These are phyloP conservation scores for Sugiyamaella grinbergsii DNA, from an alignment of 1,139 yeast genomes.

Conservation along the genomic window DNA sequence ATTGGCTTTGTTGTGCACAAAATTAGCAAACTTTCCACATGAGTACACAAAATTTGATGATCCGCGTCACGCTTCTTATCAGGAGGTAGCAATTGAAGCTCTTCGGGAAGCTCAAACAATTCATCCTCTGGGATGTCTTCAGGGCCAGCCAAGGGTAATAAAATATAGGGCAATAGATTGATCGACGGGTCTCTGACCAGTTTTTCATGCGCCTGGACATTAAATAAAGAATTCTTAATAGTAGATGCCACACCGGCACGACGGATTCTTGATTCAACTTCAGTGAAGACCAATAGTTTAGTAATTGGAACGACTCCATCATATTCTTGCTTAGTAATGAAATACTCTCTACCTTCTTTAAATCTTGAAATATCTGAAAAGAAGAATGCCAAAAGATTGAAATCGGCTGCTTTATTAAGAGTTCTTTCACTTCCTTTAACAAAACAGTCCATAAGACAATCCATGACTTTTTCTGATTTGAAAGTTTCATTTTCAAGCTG, in stretches of 20 bases:
- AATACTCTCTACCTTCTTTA: slow-evolving; percentile 71
- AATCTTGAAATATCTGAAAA: slow-evolving; percentile 88
- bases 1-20: slow-evolving; percentile 72
- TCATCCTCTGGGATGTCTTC: slow-evolving; percentile 82
- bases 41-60: slow-evolving; percentile 63
- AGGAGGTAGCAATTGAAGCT: slow-evolving; percentile 74
- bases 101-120: slow-evolving; percentile 84
- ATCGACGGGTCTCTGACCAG: slow-evolving; percentile 64
- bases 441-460: slow-evolving; percentile 85
- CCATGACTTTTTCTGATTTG: slow-evolving; percentile 60
- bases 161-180: slow-evolving; percentile 76
- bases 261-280: slow-evolving; percentile 74
- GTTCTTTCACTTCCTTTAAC: slow-evolving; percentile 79
- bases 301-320: slow-evolving; percentile 81
- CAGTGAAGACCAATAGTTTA: slow-evolving; percentile 80
- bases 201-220: slow-evolving; percentile 63
- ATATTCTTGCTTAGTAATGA: slow-evolving; percentile 66
- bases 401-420: slow-evolving; percentile 71
- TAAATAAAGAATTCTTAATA: slow-evolving; percentile 85
- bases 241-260: slow-evolving; percentile 94
- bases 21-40: slow-evolving; percentile 69
- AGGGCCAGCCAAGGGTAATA: slow-evolving; percentile 82
- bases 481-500: slow-evolving; percentile 28
- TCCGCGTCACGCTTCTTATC: slow-evolving; percentile 80
- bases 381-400: slow-evolving; percentile 81